Evolutionary conservation across 371 early-diverging fungal species (phyloP).

Genomic region (Rhizopus delemar): DNA sequence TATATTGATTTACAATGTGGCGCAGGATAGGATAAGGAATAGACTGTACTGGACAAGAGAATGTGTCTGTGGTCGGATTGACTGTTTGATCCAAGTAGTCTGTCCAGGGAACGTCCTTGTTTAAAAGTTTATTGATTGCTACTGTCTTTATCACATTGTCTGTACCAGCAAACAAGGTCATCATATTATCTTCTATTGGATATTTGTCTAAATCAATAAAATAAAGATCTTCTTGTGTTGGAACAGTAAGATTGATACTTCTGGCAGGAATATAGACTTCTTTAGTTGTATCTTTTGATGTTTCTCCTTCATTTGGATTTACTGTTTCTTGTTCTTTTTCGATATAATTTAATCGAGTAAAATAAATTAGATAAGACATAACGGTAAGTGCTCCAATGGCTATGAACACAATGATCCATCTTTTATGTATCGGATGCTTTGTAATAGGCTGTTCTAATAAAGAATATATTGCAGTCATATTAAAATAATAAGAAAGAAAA

Average conservation of each 20-base stretch:
- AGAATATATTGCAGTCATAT: conserved; percentile 1
- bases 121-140: background rate
- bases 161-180: conserved; percentile 10
- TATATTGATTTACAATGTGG: conserved; percentile 17
- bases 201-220: conserved; percentile 24
- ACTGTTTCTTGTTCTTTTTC: background rate
- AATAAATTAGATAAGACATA: background rate
- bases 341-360: background rate
- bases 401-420: background rate
- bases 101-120: conserved; percentile 6
- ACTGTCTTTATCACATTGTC: background rate
- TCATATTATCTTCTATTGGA: conserved; percentile 24
- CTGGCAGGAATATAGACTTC: conserved; percentile 1
- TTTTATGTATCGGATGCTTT: background rate
- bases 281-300: background rate
- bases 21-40: conserved; percentile 32
- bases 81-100: conserved; percentile 9
- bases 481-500: background rate
- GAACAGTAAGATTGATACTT: conserved; percentile 14
- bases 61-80: background rate
- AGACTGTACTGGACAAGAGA: conserved; percentile 20
- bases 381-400: background rate
- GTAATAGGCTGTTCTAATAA: background rate
- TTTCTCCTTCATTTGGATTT: background rate
- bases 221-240: conserved; percentile 7